Evolutionary conservation across 2,329 filamentous ascomycete genomes (phyloP), one percentile per base, ranked within the genome.

Genomic region (Ploettnerulaceae sp.): DNA sequence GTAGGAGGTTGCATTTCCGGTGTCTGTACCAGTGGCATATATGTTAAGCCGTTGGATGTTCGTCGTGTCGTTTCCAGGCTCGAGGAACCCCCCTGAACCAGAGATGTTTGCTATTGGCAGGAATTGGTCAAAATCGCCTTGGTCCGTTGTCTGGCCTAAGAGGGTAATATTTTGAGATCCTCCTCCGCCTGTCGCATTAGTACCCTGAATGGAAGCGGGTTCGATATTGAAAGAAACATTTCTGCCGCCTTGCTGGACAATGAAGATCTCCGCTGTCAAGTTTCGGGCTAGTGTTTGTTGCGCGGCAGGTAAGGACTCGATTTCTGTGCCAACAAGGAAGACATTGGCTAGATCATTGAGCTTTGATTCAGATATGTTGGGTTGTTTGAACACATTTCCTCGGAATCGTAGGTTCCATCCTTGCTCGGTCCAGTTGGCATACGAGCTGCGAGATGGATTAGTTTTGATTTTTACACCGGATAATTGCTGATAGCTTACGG

Each of bases 371-470:
- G 74, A 76, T 25, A 85, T 81, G 49, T 86, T 77, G 1, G 86
- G 86, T 52, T 84, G 76, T 64, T 89, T 89, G 72, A 82, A 90
- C n/a, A 89, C 81, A 59, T 89, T 89, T 56, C 86, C 86, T 55
- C 85, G 86, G 52, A 89, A 78, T 21, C 84, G 75, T 3, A 89
- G 73, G 52, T 82, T 87, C 86, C 86, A 90, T 25, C 83, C 83
- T 48, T 79, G 66, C n/a, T 81, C 71, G 1, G 86, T 89, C 80
- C 83, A 90, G 54, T 90, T 90, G n/a, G 74, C 86, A 55, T 84
- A 84, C 8, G 71, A 70, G n/a, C 71, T 74, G 41, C 8, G 43
- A 17, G 20, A 14, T 20, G 17, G 28, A n/a, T 55, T 42, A 59
- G 54, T 36, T 50, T 4, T 11, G 7, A 25, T 31, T 18, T 7